Evolutionary conservation across 2,329 filamentous ascomycete species (phyloP), one percentile per base, ranked within the genome.

Genomic region (Colletotrichum sp.): DNA sequence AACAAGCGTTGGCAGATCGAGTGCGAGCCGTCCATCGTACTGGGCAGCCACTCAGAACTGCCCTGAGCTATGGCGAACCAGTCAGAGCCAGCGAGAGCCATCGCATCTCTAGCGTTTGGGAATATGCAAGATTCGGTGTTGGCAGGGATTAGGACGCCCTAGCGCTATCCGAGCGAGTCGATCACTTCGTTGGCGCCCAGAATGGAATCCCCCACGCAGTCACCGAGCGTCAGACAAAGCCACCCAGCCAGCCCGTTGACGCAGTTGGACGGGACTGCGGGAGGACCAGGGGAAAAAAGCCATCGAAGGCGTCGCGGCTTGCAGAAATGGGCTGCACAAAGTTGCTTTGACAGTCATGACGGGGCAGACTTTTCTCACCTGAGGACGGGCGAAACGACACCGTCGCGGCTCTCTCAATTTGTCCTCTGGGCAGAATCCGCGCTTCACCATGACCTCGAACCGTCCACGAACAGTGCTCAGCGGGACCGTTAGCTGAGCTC

Each of bases 51-150:
- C 63, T 59, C 39, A 69, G 69, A 62, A 28, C 69, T 71, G 34
- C 68, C 69, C 28, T 63, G 44, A 69, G 74, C 74, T 71, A 76
- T 69, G 70, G 21, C 55, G 30, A 64, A 39, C 71, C 67, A 75
- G 68, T 63, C 60, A 67, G 72, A 65, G 24, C 68, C 72, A 32
- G 44, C 72, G 52, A 60, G 32, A 68, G 73, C 74, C 72, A 76
- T 75, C 71, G 75, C 49, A 71, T 21, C 67, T 75, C 72, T 76
- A 75, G 75, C 67, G 72, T 76, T 75, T 75, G 75, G 62, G 66
- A 28, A 71, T 71, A 76, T 76, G 75, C 75, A 75, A 71, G 75
- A 76, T 76, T 76, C 75, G 75, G 75, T 36, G 60, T 71, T 75
- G 44, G 59, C 75, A 76, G 71, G 75, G 75, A 68, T 76, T 67